Base-by-base conservation (phyloP, 2,329 filamentous ascomycete species). In the Ophiostoma ips region DNA sequence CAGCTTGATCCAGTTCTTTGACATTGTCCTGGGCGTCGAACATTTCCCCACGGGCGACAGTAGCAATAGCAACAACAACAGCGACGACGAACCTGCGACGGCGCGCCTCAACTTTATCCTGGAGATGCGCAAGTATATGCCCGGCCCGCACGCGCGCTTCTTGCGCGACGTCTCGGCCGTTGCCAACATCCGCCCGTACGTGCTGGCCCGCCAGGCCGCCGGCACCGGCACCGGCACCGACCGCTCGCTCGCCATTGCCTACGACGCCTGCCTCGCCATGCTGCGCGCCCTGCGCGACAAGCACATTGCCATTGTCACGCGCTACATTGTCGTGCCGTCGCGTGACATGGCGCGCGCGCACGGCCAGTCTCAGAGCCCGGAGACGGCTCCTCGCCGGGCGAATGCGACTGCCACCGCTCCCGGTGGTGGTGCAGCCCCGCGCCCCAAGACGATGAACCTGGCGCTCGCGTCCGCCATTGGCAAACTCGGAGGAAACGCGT, bases 51-150 rank as follows among this genome's bases (percentile, higher is more conserved):
- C 92, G 0, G 90, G 90, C 36, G 79, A 86, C 57, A n/a, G n/a
- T n/a, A n/a, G n/a, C n/a, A n/a, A n/a, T n/a, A n/a, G n/a, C n/a
- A n/a, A n/a, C n/a, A n/a, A n/a, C n/a, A 83, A 76, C 63, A 68
- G 68, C 16, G 68, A 69, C 44, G 58, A 64, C 15, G 61, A 66
- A 2, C 30, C 50, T 7, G 40, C 37, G 13, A 34, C 33, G 19
- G 40, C 46, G 59, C 74, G 21, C 73, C 80, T 95, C 68, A 94
- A 92, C 60, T 98, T 98, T 68, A 90, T 98, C 61, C 80, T 85
- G 61, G 92, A 98, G 57, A 98, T 98, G 92, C 84, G 90, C 52
- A 77, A 77, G 43, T 98, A 98, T 68, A 98, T 98, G 92, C 92
- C 92, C 0, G 90, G 88, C 0, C 79, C 84, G 0, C 92, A 98